A percentile compares a stretch with the other conserved stretches of the same genome.
phyloP scores from a whole-genome alignment of 2,329 filamentous ascomycete species.

The Penicillium thymicola region DNA sequence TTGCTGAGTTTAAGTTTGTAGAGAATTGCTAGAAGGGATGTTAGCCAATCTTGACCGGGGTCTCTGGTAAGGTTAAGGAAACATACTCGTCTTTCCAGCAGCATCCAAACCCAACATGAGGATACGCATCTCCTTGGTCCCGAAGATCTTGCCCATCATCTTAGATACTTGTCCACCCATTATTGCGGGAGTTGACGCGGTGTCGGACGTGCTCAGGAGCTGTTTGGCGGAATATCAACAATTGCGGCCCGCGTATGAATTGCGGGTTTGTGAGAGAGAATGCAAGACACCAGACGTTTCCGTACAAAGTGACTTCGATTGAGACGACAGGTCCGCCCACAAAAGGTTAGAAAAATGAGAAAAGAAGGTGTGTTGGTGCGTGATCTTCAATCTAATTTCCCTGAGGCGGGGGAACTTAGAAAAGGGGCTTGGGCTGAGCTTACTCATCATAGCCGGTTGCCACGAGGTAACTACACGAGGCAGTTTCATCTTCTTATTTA shows the following conservation, averaged over 20 bases:
- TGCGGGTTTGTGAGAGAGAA: not conserved
- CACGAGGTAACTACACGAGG: slow-evolving; percentile 7
- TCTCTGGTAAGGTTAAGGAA: not conserved
- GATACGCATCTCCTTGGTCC: slow-evolving; percentile 98
- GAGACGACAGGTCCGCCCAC: not conserved
- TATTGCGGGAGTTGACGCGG: slow-evolving; percentile 34
- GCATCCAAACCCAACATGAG: slow-evolving; percentile 97
- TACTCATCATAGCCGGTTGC: slow-evolving; percentile 16
- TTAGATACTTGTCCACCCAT: slow-evolving; percentile 96
- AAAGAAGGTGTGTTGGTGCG: slow-evolving; percentile 4
- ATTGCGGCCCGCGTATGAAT: slow-evolving; percentile 2
- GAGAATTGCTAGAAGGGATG: slow-evolving; percentile 65
- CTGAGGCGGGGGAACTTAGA: slow-evolving; percentile 26
- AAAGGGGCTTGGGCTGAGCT: slow-evolving; percentile 34
- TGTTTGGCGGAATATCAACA: slow-evolving; percentile 5
- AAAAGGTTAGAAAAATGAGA: slow-evolving; percentile 12
- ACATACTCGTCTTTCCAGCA: slow-evolving; percentile 85
- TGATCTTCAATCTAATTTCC: slow-evolving; percentile 11
- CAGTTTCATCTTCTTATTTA: slow-evolving; percentile 9
- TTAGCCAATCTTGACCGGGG: not conserved
- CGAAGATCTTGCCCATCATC: slow-evolving; percentile 98
- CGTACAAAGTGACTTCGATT: not conserved
- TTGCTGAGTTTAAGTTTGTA: slow-evolving; percentile 95
- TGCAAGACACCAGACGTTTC: not conserved
- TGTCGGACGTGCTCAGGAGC: slow-evolving; percentile 6